phyloP scores from a whole-genome alignment of 2,329 filamentous ascomycete genomes.

The Hypoxylon sp. region DNA sequence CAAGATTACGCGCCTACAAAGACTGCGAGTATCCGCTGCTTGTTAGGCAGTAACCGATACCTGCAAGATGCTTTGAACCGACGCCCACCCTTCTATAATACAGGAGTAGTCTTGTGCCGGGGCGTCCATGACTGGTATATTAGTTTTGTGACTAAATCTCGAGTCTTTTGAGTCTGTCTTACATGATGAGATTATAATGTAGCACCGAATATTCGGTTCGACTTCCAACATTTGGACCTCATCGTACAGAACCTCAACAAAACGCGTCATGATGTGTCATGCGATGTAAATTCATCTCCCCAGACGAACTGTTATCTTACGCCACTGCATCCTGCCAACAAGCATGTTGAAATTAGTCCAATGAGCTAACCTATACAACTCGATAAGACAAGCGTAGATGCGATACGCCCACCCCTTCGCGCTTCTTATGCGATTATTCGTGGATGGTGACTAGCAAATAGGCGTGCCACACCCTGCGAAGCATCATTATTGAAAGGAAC shows the following conservation, averaged over 20 bases:
- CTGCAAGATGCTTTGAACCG: neutral
- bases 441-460: neutral
- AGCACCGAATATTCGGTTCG: slow-evolving; percentile 17
- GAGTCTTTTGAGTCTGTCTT: slow-evolving; percentile 12
- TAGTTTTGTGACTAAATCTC: neutral
- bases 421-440: neutral
- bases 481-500: neutral
- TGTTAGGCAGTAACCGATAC: slow-evolving; percentile 10
- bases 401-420: neutral
- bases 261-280: slow-evolving; percentile 17
- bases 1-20: slow-evolving; percentile 17
- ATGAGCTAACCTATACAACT: neutral
- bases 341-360: neutral
- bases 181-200: slow-evolving; percentile 30
- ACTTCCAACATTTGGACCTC: slow-evolving; percentile 17
- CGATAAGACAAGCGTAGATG: neutral
- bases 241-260: slow-evolving; percentile 7
- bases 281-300: slow-evolving; percentile 23
- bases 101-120: neutral
- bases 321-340: slow-evolving; percentile 22
- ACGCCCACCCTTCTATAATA: neutral
- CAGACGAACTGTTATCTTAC: slow-evolving; percentile 27
- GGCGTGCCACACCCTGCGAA: neutral
- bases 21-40: neutral
- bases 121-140: neutral